phyloP scores from a whole-genome alignment of 225 moss, liverwort and hornwort species.

The Sphagnum contortum region DNA sequence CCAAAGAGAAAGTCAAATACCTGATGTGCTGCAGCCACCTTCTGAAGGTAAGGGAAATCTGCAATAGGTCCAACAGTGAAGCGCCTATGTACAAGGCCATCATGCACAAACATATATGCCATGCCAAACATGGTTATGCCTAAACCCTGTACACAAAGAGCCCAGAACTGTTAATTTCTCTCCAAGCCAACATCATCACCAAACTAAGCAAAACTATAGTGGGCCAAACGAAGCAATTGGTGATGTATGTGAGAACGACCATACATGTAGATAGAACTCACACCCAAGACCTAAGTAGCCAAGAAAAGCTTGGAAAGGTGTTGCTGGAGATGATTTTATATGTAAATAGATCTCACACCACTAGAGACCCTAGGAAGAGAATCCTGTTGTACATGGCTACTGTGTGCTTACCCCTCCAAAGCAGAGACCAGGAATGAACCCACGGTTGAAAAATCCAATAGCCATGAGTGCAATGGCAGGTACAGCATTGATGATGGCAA shows the following conservation, averaged over 20 bases:
- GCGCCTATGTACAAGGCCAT: constrained; percentile 86
- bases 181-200: too few species aligned
- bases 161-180: too few species aligned
- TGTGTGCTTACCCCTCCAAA: constrained; percentile 62
- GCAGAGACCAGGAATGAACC: constrained; percentile 80
- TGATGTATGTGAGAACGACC: too few species aligned
- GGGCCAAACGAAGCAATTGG: too few species aligned
- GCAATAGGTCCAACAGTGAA: constrained; percentile 92
- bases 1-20: constrained; percentile 11
- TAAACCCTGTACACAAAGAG: constrained; percentile 36
- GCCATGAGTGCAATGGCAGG: constrained; percentile 82
- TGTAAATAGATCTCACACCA: too few species aligned
- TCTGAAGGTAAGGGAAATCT: constrained; percentile 78
- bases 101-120: constrained; percentile 97
- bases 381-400: too few species aligned
- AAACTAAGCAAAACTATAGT: too few species aligned
- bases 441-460: constrained; percentile 67
- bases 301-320: too few species aligned
- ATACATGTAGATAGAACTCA: too few species aligned
- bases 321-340: too few species aligned
- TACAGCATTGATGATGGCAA: constrained; percentile 85
- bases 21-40: constrained; percentile 94
- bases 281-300: too few species aligned
- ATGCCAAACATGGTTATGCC: constrained; percentile 98
- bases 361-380: too few species aligned